Percentiles rank a stretch among this genome's conserved stretches.
Evolutionary conservation across 345 rosid genomes (phyloP).

Genomic region (Eucalyptus camaldulensis): DNA sequence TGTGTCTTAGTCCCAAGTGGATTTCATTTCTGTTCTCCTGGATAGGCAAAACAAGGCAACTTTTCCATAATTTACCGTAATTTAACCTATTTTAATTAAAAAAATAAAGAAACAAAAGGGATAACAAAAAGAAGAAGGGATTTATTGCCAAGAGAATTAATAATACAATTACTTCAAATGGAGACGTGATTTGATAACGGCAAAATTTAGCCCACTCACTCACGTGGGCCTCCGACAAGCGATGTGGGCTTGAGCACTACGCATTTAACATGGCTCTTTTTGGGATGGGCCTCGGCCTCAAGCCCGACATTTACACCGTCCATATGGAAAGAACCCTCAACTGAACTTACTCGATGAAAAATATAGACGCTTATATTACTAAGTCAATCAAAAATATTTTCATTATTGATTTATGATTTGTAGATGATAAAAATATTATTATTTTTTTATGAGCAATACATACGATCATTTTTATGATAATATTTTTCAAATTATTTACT

Average conservation of each 20-base stretch:
- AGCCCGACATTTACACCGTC: neutral
- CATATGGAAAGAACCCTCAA: neutral
- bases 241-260: neutral
- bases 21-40: neutral
- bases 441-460: no score
- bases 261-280: neutral
- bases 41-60: neutral
- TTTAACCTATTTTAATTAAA: no score
- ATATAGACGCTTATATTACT: neutral
- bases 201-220: neutral
- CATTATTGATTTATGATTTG: no score
- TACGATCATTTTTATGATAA: fast-evolving
- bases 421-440: fast-evolving
- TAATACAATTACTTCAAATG: neutral
- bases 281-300: neutral
- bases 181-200: neutral
- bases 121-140: neutral
- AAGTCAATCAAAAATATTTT: fast-evolving
- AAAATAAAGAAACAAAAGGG: no score
- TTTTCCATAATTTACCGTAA: neutral
- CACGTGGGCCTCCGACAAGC: neutral
- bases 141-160: neutral
- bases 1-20: neutral
- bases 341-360: neutral
- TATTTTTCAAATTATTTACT: fast-evolving